Evolutionary conservation across 2,329 filamentous ascomycete species (phyloP), one percentile per base, ranked within the genome.

Genomic region (Fonsecaea nubica): DNA sequence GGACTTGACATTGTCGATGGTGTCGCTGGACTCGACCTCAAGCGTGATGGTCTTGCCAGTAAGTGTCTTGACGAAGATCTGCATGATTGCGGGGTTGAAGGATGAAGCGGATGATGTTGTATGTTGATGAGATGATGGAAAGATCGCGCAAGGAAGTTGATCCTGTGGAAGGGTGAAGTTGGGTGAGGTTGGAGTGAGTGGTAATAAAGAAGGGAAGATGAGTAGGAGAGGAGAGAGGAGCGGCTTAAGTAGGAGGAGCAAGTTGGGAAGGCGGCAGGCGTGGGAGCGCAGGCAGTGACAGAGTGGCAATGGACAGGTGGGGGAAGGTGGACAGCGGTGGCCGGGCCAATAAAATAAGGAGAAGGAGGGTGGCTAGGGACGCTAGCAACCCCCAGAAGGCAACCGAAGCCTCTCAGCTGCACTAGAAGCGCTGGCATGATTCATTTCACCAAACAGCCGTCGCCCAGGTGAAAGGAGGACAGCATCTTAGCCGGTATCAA

Each of bases 1-100:
- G 58, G 86, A 89, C 88, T 97, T 97, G 45, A 97, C 93, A 69
- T 97, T 97, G 84, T 97, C 93, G 80, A 96, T 96, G 48, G 93
- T 96, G 75, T 96, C 93, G 0, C 88, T 91, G 15, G 85, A 87
- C 77, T 89, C 87, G 7, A 89, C 87, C 78, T 89, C 87, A 6
- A 89, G 79, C 35, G 87, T 89, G 78, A 89, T 89, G 69, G 87
- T 89, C 82, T 89, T 87, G 70, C 85, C 85, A 54, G 85, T 87
- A 38, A 87, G 76, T 18, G 85, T 86, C 81, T 86, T 87, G 72
- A 87, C 85, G 73, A 97, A 97, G 86, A 97, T 97, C 87, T 97
- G 93, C 93, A 97, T 96, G 81, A 73, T 89, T 81, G 72, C 78
- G 77, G 72, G 42, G 66, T 74, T 70, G 72, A 61, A 72, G 64